These are phyloP conservation scores for Saitozyma sp. DNA, from an alignment of 768 basidiomycete species.

Conservation along the genomic window DNA sequence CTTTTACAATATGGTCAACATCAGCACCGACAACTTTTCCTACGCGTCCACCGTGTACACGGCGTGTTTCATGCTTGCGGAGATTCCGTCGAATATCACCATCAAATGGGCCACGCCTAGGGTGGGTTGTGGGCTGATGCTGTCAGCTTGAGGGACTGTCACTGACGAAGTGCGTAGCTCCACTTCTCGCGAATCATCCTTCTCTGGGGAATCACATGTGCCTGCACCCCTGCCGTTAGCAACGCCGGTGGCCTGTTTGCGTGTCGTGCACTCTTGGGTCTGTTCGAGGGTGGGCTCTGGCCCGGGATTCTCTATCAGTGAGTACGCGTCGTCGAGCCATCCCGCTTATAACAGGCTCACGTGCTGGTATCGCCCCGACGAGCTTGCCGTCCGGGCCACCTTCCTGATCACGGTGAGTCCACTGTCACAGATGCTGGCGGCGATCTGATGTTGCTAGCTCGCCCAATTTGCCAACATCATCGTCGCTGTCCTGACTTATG, in stretches of 20 bases:
- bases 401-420: conserved; percentile 16
- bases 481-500: conserved; percentile 28
- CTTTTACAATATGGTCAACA: conserved; percentile 32
- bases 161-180: conserved; percentile 6
- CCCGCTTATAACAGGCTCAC: conserved; percentile 16
- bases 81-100: conserved; percentile 34
- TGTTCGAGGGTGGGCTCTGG: conserved; percentile 31
- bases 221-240: conserved; percentile 15
- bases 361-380: conserved; percentile 37
- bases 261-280: conserved; percentile 23
- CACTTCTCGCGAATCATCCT: conserved; percentile 26
- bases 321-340: neutral
- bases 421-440: no score
- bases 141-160: neutral
- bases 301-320: conserved; percentile 32
- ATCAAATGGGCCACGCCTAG: conserved; percentile 39
- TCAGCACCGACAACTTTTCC: conserved; percentile 32
- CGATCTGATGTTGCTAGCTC: conserved; percentile 1
- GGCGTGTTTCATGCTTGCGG: conserved; percentile 31
- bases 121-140: conserved; percentile 1
- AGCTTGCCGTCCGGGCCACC: conserved; percentile 26
- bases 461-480: conserved; percentile 29
- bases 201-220: conserved; percentile 15
- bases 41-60: conserved; percentile 29
- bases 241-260: conserved; percentile 23